phyloP scores from a whole-genome alignment of 495 filamentous ascomycete species.

The Haplographium delicatum region DNA sequence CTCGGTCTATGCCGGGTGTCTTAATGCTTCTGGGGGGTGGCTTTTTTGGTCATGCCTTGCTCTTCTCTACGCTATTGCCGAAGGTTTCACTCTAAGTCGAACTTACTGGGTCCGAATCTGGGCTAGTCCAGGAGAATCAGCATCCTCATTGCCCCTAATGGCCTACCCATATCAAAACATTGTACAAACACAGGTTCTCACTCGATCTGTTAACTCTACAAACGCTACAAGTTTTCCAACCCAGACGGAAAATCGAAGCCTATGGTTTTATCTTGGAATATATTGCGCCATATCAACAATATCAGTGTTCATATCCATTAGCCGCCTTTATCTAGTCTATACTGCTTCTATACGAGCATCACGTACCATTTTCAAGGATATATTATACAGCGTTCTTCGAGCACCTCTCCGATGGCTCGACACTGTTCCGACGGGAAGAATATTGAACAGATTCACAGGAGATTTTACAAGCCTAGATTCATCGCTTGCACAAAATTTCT shows the following conservation, averaged over 20 bases:
- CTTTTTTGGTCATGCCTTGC: neutral
- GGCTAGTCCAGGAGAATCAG: conserved; percentile 34
- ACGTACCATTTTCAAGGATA: conserved; percentile 43
- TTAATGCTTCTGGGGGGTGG: conserved; percentile 43
- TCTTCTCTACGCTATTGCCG: neutral
- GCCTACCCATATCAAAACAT: conserved; percentile 12
- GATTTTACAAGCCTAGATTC: conserved; percentile 54
- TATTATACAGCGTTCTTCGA: conserved; percentile 44
- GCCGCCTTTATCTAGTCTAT: conserved; percentile 3
- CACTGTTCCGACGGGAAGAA: conserved; percentile 53
- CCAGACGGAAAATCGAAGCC: conserved; percentile 20
- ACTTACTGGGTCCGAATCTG: conserved; percentile 10
- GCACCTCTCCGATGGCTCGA: conserved; percentile 56
- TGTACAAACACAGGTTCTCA: conserved; percentile 28
- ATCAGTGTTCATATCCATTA: neutral
- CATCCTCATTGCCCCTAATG: neutral
- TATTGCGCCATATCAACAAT: conserved; percentile 57
- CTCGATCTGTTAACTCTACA: neutral
- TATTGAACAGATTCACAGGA: conserved; percentile 57
- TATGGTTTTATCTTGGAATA: conserved; percentile 59
- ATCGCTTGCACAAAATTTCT: conserved; percentile 37
- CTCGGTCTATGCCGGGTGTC: conserved; percentile 46
- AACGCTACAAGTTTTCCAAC: conserved; percentile 28
- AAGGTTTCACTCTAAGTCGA: neutral
- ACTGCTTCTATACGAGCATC: conserved; percentile 39